phyloP scores from a whole-genome alignment of 176 grass and related monocot genomes.

The Triticum monococcum region DNA sequence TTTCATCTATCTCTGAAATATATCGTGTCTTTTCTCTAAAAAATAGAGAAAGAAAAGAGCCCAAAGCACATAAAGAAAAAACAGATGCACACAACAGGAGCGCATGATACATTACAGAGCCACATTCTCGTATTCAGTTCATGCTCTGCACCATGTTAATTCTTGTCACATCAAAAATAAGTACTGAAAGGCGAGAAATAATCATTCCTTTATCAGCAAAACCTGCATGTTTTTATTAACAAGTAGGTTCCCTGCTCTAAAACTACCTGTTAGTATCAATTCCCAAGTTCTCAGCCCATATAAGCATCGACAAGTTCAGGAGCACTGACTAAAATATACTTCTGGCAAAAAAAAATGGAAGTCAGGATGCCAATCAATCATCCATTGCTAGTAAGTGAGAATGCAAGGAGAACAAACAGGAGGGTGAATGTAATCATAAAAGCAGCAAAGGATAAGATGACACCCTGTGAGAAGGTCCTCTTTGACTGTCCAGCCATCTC shows the following conservation, averaged over 20 bases:
- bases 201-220: background rate
- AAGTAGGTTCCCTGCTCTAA: background rate
- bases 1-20: too few relatives aligned
- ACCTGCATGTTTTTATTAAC: background rate
- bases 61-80: too few relatives aligned
- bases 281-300: background rate
- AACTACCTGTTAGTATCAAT: background rate
- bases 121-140: background rate
- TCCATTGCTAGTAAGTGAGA: conserved; percentile 73
- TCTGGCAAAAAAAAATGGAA: background rate
- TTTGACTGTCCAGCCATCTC: conserved; percentile 59
- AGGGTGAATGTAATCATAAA: conserved; percentile 59
- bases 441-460: conserved; percentile 58
- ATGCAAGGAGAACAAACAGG: conserved; percentile 59
- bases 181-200: background rate
- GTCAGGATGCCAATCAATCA: conserved; percentile 34
- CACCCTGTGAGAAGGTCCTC: conserved; percentile 45
- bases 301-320: background rate
- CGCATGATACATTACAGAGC: background rate
- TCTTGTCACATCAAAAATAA: background rate
- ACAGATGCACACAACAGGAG: too few relatives aligned
- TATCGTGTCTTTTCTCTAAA: too few relatives aligned
- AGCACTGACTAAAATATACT: background rate
- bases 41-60: too few relatives aligned
- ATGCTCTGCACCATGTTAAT: background rate